A percentile compares a stretch with the other conserved stretches of the same genome.
Evolutionary conservation across 2,329 filamentous ascomycete genomes (phyloP).

Genomic region (Paramyrothecium sp.): DNA sequence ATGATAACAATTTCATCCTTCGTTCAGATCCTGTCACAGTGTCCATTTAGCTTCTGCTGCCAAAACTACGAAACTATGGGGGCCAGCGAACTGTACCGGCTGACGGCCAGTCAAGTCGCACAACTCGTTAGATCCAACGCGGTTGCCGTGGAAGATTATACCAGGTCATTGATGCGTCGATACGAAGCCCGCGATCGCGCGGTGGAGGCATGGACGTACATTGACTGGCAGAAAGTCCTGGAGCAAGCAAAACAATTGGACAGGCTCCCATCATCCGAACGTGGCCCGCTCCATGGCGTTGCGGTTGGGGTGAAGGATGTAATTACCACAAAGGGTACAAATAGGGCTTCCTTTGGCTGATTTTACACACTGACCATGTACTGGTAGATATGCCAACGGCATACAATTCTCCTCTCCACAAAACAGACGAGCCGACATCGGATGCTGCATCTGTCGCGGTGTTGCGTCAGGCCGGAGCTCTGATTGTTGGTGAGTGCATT

Average conservation of each 20-base stretch:
- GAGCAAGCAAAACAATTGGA: constrained; percentile 50
- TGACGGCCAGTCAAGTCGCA: constrained; percentile 38
- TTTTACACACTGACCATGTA: background rate
- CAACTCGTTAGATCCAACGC: constrained; percentile 25
- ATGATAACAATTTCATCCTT: too few relatives aligned
- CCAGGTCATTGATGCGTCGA: constrained; percentile 41
- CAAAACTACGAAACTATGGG: too few relatives aligned
- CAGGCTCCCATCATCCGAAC: constrained; percentile 39
- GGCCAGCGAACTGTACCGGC: too few relatives aligned
- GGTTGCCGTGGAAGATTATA: constrained; percentile 49
- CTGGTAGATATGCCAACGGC: constrained; percentile 55
- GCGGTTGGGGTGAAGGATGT: constrained; percentile 61
- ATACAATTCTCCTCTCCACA: constrained; percentile 55
- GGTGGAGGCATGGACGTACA: constrained; percentile 50
- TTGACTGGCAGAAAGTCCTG: constrained; percentile 45
- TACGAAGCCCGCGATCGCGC: constrained; percentile 41
- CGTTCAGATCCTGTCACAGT: too few relatives aligned
- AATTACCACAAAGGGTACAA: constrained; percentile 50
- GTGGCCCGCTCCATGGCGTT: constrained; percentile 57
- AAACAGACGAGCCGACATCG: constrained; percentile 37
- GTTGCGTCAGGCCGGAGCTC: constrained; percentile 50
- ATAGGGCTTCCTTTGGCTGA: background rate
- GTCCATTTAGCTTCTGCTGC: too few relatives aligned
- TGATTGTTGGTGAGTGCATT: constrained; percentile 47
- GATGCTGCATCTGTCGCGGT: constrained; percentile 51